Evolutionary conservation across 306 rosid genomes (phyloP).

Genomic region (Myrica gale): DNA sequence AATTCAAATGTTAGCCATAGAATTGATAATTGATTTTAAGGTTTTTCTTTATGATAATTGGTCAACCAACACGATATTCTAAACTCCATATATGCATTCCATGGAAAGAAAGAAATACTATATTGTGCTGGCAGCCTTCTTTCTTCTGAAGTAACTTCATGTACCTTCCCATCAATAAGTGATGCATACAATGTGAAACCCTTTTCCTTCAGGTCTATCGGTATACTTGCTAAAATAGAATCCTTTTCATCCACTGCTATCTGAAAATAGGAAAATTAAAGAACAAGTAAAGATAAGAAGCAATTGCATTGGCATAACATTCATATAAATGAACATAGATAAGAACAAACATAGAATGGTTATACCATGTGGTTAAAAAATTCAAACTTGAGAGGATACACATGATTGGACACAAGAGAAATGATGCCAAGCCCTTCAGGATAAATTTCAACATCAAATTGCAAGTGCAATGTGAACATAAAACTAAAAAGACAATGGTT

Average conservation of each 20-base stretch:
- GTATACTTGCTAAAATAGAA: constrained; percentile 70
- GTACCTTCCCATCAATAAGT: constrained; percentile 77
- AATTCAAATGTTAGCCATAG: not conserved
- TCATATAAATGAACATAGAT: constrained; percentile 3
- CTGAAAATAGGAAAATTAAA: constrained; percentile 37
- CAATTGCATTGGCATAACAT: not conserved
- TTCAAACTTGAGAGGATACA: constrained; percentile 4
- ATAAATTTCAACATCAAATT: not conserved
- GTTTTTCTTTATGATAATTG: not conserved
- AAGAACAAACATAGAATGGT: not conserved
- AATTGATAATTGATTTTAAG: not conserved
- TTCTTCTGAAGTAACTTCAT: constrained; percentile 22
- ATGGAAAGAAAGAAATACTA: not conserved
- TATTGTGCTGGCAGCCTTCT: constrained; percentile 4
- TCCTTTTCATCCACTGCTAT: constrained; percentile 74
- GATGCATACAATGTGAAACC: constrained; percentile 63
- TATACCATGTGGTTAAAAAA: not conserved
- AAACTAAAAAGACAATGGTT: not conserved
- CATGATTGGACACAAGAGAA: constrained; percentile 18
- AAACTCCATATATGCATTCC: not conserved
- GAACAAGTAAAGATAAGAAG: constrained; percentile 15
- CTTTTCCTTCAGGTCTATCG: constrained; percentile 61
- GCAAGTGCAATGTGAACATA: constrained; percentile 2
- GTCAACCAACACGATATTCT: not conserved
- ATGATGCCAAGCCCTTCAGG: constrained; percentile 11